Conservation (phyloP, 2,329 filamentous ascomycete genomes). For the Neofusicoccum ribis region DNA sequence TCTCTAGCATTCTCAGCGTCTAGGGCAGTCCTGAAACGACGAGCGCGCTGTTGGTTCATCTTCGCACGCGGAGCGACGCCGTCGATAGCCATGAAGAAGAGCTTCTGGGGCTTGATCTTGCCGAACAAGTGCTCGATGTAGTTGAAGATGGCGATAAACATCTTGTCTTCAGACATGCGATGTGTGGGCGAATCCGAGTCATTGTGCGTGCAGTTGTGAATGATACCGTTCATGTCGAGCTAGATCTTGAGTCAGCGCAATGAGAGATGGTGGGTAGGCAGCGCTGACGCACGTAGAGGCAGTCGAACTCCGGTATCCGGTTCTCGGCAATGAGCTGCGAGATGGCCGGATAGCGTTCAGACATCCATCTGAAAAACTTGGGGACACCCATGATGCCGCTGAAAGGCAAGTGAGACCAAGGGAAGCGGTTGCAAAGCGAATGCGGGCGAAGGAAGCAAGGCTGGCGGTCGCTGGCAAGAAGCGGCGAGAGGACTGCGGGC, state of each 20-base stretch:
- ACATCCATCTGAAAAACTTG: conserved; percentile 99
- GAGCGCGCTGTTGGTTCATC: conserved; percentile 98
- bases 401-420: neutral
- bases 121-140: conserved; percentile 99
- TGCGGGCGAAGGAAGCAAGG: neutral
- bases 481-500: neutral
- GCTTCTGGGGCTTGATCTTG: conserved; percentile 96
- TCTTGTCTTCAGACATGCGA: conserved; percentile 93
- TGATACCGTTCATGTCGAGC: conserved; percentile 99
- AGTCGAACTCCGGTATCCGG: conserved; percentile 98
- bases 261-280: neutral
- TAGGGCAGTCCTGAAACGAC: conserved; percentile 90
- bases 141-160: conserved; percentile 99
- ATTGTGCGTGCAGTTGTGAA: conserved; percentile 98
- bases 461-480: neutral
- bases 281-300: conserved; percentile 69
- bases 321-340: conserved; percentile 98
- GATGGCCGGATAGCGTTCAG: conserved; percentile 96
- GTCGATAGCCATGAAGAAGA: conserved; percentile 99
- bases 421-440: neutral
- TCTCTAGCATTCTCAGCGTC: conserved; percentile 88
- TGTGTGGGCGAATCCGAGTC: conserved; percentile 90
- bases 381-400: conserved; percentile 66
- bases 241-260: conserved; percentile 31
- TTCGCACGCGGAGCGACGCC: conserved; percentile 96